A percentile compares a stretch with the other conserved stretches of the same genome.
Conservation (phyloP, 331 rosid species). For the Ulmus americana region DNA sequence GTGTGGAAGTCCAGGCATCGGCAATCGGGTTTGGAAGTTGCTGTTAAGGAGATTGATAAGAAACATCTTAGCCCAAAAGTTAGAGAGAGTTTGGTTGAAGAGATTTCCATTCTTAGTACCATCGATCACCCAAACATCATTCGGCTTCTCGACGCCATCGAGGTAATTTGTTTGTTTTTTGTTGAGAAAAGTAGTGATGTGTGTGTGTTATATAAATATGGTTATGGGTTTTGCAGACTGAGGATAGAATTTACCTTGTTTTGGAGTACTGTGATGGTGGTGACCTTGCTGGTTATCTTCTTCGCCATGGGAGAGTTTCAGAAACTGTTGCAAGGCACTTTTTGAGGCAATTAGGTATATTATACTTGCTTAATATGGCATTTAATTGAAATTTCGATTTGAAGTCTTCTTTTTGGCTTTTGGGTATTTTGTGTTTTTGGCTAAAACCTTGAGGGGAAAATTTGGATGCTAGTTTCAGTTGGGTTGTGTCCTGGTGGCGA, state of each 20-base stretch:
- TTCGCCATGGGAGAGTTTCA: conserved; percentile 61
- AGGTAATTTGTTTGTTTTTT: conserved; percentile 19
- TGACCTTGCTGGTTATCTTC: conserved; percentile 65
- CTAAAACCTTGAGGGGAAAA: neutral
- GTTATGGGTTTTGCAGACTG: conserved; percentile 29
- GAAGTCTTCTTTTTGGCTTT: conserved; percentile 4
- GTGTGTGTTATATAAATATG: neutral
- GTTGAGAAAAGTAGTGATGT: neutral
- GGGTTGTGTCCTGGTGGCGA: neutral
- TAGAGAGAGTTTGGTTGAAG: conserved; percentile 59
- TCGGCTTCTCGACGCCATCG: conserved; percentile 51
- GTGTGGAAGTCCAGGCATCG: conserved; percentile 76
- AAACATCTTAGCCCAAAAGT: conserved; percentile 58
- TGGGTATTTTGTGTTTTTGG: conserved; percentile 1
- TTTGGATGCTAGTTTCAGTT: neutral
- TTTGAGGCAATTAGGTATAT: conserved; percentile 82
- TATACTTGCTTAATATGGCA: neutral
- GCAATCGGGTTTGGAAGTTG: conserved; percentile 57
- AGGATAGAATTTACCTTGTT: conserved; percentile 77
- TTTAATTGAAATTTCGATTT: conserved; percentile 2
- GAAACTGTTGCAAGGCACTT: conserved; percentile 70
- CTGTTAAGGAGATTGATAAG: conserved; percentile 76
- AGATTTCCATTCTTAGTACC: conserved; percentile 75
- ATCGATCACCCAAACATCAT: conserved; percentile 76
- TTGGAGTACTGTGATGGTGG: conserved; percentile 96